A percentile compares a stretch with the other conserved stretches of the same genome.
phyloP scores from a whole-genome alignment of 192 early-diverging fungal species.

The Anaeromyces robustus region DNA sequence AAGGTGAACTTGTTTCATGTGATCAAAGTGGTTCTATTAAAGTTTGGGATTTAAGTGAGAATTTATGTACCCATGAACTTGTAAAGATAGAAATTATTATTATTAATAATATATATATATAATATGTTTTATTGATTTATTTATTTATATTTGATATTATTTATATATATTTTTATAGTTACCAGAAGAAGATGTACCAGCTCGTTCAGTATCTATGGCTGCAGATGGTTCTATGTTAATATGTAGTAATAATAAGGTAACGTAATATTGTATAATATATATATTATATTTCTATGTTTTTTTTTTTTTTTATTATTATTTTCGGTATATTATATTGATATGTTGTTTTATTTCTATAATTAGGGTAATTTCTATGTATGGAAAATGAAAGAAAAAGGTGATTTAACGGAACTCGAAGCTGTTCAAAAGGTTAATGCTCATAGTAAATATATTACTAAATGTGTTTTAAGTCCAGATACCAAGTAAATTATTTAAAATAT shows the following conservation, averaged over 20 bases:
- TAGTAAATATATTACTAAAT: conserved; percentile 66
- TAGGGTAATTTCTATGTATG: conserved; percentile 52
- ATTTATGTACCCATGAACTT: conserved; percentile 36
- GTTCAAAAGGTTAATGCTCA: conserved; percentile 59
- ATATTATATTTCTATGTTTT: not conserved
- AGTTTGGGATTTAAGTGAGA: conserved; percentile 44
- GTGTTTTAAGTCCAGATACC: conserved; percentile 66
- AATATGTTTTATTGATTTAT: too few species aligned
- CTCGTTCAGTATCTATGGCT: conserved; percentile 67
- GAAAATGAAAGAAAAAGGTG: conserved; percentile 11
- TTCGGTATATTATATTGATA: too few species aligned
- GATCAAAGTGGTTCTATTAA: conserved; percentile 36
- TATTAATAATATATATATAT: conserved; percentile 5
- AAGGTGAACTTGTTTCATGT: conserved; percentile 41
- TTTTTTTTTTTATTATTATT: conserved; percentile 25
- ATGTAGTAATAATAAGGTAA: conserved; percentile 73
- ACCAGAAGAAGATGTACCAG: conserved; percentile 63
- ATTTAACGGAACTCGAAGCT: conserved; percentile 44
- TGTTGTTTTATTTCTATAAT: too few species aligned
- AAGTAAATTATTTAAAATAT: conserved; percentile 34
- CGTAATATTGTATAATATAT: conserved; percentile 13
- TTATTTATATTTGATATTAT: too few species aligned
- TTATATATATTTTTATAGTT: conserved; percentile 19
- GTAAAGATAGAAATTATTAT: conserved; percentile 15
- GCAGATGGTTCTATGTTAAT: conserved; percentile 64